phyloP scores from a whole-genome alignment of 2,329 filamentous ascomycete genomes.

The Ramularia collo-cygni region DNA sequence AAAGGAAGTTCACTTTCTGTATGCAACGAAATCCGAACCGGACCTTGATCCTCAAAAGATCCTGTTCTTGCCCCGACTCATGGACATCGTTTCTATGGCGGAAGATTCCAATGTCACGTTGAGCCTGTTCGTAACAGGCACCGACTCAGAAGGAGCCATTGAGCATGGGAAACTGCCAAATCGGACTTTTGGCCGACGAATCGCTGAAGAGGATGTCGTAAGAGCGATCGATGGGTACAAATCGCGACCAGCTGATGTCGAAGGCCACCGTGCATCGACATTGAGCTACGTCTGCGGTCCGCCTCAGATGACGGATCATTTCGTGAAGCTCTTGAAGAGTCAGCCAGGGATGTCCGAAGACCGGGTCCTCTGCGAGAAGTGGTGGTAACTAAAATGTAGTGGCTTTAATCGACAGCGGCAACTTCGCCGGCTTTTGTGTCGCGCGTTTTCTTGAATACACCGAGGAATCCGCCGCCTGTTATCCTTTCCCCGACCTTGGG shows the following conservation, averaged over 20 bases:
- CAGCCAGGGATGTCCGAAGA: slow-evolving; percentile 34
- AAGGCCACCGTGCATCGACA: slow-evolving; percentile 31
- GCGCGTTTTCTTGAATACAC: slow-evolving; percentile 31
- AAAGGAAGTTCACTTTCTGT: slow-evolving; percentile 54
- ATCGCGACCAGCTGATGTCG: slow-evolving; percentile 20
- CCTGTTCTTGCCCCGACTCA: slow-evolving; percentile 43
- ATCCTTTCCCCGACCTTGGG: slow-evolving; percentile 35
- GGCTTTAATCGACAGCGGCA: too few species aligned
- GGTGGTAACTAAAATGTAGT: slow-evolving; percentile 44
- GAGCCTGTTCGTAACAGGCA: slow-evolving; percentile 27
- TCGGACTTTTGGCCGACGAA: slow-evolving; percentile 25
- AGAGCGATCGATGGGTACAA: slow-evolving; percentile 31
- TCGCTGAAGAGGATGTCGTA: slow-evolving; percentile 31
- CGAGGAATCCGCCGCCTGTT: slow-evolving; percentile 34
- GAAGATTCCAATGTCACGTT: slow-evolving; percentile 22
- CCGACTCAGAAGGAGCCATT: slow-evolving; percentile 19
- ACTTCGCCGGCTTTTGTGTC: slow-evolving; percentile 4
- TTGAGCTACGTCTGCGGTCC: slow-evolving; percentile 45
- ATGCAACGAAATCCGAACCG: slow-evolving; percentile 46
- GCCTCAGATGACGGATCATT: slow-evolving; percentile 42
- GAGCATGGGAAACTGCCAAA: slow-evolving; percentile 27
- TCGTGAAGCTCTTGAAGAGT: slow-evolving; percentile 35
- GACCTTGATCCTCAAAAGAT: slow-evolving; percentile 31
- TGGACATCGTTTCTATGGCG: slow-evolving; percentile 22
- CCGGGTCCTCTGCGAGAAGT: slow-evolving; percentile 45